phyloP scores from a whole-genome alignment of 2,329 filamentous ascomycete species.

The Fonsecaea multimorphosa region DNA sequence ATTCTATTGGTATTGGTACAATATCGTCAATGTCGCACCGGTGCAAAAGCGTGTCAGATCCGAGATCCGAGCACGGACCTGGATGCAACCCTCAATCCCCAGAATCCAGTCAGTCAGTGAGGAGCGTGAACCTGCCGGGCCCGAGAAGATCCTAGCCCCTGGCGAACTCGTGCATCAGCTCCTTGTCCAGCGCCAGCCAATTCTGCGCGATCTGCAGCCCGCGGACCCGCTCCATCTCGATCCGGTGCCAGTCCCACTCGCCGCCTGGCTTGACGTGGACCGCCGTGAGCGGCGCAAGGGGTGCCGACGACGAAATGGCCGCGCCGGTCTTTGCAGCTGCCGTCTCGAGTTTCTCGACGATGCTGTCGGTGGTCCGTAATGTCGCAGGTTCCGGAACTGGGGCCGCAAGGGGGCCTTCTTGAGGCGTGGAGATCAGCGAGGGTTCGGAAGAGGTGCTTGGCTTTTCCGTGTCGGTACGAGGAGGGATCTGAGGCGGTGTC shows the following conservation, averaged over 20 bases:
- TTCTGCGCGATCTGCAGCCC: constrained; percentile 62
- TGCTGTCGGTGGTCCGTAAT: constrained; percentile 17
- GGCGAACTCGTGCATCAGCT: constrained; percentile 56
- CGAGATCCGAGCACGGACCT: not conserved
- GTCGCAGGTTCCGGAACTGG: constrained; percentile 22
- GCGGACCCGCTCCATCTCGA: constrained; percentile 63
- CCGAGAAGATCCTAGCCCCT: constrained; percentile 9
- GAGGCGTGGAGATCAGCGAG: constrained; percentile 18
- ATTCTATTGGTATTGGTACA: not conserved
- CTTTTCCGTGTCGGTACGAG: not conserved
- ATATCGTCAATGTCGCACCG: not conserved
- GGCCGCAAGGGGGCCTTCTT: constrained; percentile 26
- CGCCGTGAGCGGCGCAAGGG: constrained; percentile 45
- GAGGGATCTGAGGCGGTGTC: not conserved
- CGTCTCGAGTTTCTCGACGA: constrained; percentile 38
- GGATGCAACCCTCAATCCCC: not conserved
- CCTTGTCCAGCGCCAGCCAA: constrained; percentile 60
- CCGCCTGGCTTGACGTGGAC: constrained; percentile 43
- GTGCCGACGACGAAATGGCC: constrained; percentile 28
- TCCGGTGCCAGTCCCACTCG: constrained; percentile 65
- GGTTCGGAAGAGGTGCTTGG: constrained; percentile 7
- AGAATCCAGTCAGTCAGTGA: not conserved
- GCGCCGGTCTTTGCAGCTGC: constrained; percentile 29
- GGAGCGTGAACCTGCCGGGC: not conserved
- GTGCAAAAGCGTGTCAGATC: not conserved